These are phyloP conservation scores for Colletotrichum sp. DNA, from an alignment of 2,329 filamentous ascomycete genomes.

Conservation along the genomic window DNA sequence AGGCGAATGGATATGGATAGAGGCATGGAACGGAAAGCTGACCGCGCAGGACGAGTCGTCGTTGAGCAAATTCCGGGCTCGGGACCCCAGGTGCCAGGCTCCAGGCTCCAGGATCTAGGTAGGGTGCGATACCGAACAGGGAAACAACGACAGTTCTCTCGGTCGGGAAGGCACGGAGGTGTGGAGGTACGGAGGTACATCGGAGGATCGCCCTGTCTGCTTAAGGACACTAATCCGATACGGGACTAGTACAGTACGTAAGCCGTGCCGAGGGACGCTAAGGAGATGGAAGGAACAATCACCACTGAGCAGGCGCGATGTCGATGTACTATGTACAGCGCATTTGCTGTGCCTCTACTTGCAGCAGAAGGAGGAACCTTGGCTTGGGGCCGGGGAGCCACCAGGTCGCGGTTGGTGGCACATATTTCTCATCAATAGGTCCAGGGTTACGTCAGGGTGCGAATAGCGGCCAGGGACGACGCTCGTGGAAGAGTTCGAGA, in stretches of 20 bases:
- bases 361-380: background rate
- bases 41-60: background rate
- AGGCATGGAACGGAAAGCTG: background rate
- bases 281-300: background rate
- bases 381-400: background rate
- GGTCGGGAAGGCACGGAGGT: background rate
- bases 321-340: background rate
- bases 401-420: background rate
- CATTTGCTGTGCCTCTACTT: background rate
- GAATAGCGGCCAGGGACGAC: background rate
- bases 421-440: background rate
- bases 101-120: background rate
- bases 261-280: background rate
- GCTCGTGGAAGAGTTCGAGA: background rate
- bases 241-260: background rate
- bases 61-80: background rate
- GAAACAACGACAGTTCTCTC: background rate
- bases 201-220: constrained; percentile 6
- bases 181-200: constrained; percentile 11
- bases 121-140: background rate
- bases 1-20: background rate
- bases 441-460: background rate
- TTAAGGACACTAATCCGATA: background rate
- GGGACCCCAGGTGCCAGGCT: background rate
- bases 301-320: background rate